Conservation (phyloP, 257 asterid genomes). For the Cinchona pubescens region DNA sequence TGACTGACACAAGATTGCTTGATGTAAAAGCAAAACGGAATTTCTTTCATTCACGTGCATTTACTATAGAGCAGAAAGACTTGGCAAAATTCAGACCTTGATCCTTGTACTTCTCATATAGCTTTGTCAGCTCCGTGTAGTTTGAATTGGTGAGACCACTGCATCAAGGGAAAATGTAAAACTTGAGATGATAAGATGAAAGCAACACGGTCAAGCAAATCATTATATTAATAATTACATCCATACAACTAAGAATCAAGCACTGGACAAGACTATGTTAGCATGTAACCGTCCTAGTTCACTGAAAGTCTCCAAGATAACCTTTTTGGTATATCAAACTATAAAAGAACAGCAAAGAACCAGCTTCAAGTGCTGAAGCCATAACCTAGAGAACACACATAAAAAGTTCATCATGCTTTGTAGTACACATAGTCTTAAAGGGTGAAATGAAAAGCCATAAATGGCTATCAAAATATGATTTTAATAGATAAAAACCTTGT, state of each 20-base stretch:
- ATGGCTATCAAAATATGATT: not conserved
- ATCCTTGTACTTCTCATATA: constrained; percentile 72
- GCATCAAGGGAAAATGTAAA: constrained; percentile 27
- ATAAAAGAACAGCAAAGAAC: not conserved
- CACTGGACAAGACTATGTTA: not conserved
- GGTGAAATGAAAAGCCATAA: not conserved
- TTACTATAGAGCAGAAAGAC: not conserved
- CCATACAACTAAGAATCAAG: not conserved
- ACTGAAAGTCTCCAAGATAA: not conserved
- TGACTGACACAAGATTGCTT: not conserved
- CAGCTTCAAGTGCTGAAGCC: not conserved
- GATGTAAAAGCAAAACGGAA: too few species aligned
- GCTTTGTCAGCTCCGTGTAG: constrained; percentile 60
- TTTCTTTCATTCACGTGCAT: not conserved
- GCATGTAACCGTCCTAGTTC: not conserved
- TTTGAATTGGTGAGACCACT: constrained; percentile 86
- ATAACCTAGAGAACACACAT: not conserved
- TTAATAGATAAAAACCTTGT: not conserved
- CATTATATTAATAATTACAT: not conserved
- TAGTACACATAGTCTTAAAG: too few species aligned
- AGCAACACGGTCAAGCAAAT: not conserved
- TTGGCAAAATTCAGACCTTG: constrained; percentile 45
- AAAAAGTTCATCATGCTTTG: too few species aligned
- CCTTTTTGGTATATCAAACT: not conserved
- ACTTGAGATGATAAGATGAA: not conserved